Base-by-base conservation (phyloP, 2,329 filamentous ascomycete species). In the Claviceps purpurea region DNA sequence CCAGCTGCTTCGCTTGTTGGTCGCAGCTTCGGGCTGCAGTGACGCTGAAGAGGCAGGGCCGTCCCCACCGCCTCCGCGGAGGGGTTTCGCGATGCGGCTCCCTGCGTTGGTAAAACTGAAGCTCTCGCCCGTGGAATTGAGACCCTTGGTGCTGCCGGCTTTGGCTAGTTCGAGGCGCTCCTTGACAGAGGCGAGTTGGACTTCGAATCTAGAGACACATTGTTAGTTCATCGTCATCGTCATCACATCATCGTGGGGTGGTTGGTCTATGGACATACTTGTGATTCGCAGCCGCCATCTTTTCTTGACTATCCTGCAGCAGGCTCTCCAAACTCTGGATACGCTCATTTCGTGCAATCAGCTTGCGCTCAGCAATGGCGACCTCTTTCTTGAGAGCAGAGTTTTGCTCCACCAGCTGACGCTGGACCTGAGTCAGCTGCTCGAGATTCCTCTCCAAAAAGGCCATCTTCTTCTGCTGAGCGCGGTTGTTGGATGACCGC, bases 401-500 rank as follows among this genome's bases (percentile, higher is more conserved):
- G 71, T 98, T 98, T 70, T 98, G 93, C 73, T 98, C 93, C 37
- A 98, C 93, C 13, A 98, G 82, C 71, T 98, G 93, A 52, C 93
- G 83, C 71, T 98, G 93, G 51, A 98, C 93, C 64, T 95, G 89
- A 3, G 93, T 98, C 51, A 98, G 78, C 70, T 98, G 93, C 72
- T 98, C 93, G 42, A 98, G 81, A 67, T 98, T 98, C 65, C 93
- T 85, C 74, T 98, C 93, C 49, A 98, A 73, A 78, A 98, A 98
- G 16, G 93, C 94, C 87, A 98, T 97, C 80, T 98, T 98, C 85
- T 98, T 98, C 72, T 98, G 93, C 73, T 98, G 93, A 24, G 93
- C 91, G 54, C 93, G 86, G 75, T 95, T 97, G 76, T 98, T 98
- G 59, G 89, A 95, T 49, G 89, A 93, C 52, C 91, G 85, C 54